phyloP scores from a whole-genome alignment of 352 stramenopile species.

The Phytophthora cactorum region DNA sequence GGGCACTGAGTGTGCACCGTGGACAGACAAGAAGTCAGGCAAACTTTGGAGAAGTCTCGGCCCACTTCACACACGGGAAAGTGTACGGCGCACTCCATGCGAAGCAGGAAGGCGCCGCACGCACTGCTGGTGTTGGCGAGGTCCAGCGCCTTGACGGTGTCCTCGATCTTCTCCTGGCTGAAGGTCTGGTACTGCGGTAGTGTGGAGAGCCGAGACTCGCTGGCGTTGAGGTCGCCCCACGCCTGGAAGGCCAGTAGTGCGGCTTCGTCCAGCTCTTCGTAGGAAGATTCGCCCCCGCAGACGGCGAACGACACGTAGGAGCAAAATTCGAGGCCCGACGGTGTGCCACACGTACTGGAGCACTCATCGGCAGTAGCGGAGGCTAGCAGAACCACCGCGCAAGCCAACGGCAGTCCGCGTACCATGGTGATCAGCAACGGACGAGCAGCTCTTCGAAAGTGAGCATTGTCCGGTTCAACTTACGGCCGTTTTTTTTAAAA shows the following conservation, averaged over 20 bases:
- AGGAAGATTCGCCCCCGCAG: slow-evolving; percentile 63
- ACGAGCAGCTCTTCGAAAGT: slow-evolving; percentile 22
- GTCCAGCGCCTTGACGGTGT: slow-evolving; percentile 54
- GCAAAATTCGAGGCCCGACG: slow-evolving; percentile 76
- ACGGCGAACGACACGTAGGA: slow-evolving; percentile 81
- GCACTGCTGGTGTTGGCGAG: slow-evolving; percentile 67
- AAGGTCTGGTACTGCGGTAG: slow-evolving; percentile 62
- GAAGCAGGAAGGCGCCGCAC: slow-evolving; percentile 63
- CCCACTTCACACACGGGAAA: slow-evolving; percentile 87
- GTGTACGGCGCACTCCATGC: slow-evolving; percentile 72
- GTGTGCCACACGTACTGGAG: slow-evolving; percentile 78
- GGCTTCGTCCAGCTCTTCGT: slow-evolving; percentile 59
- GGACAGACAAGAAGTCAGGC: slow-evolving; percentile 65
- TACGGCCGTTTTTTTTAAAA: slow-evolving; percentile 5
- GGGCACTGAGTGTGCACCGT: slow-evolving; percentile 67
- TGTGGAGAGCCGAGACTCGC: slow-evolving; percentile 35
- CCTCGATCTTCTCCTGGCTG: slow-evolving; percentile 40
- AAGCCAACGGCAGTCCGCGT: slow-evolving; percentile 21
- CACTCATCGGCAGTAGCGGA: slow-evolving; percentile 50
- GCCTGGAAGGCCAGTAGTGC: slow-evolving; percentile 49
- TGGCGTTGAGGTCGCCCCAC: slow-evolving; percentile 56
- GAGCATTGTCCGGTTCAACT: slow-evolving; percentile 12
- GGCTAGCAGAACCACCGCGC: slow-evolving; percentile 13
- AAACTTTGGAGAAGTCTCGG: slow-evolving; percentile 69
- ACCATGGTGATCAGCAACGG: slow-evolving; percentile 14